A percentile compares a stretch with the other conserved stretches of the same genome.
These are phyloP conservation scores for Magnolia kwangsiensis DNA, from an alignment of 164 flowering plant species.

Conservation along the genomic window DNA sequence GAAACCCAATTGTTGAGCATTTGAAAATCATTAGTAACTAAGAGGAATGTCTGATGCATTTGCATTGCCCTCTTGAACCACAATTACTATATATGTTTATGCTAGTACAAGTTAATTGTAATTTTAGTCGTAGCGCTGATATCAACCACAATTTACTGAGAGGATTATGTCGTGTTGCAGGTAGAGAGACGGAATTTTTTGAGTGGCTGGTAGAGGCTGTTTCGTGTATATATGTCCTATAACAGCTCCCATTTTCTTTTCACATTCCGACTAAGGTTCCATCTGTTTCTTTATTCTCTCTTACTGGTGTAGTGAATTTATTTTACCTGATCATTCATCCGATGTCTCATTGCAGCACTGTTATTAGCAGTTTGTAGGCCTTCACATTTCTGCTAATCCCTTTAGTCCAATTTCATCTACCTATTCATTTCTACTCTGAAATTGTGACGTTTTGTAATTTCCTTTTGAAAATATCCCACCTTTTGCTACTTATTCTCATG, in stretches of 20 bases:
- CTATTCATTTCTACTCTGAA: too few relatives aligned
- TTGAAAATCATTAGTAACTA: too few relatives aligned
- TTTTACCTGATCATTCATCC: neutral
- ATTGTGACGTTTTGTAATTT: too few relatives aligned
- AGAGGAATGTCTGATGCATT: neutral
- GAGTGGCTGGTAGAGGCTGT: neutral
- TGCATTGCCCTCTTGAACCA: neutral
- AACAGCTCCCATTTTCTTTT: neutral
- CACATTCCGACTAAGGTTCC: neutral
- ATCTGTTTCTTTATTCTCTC: neutral
- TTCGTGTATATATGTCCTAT: neutral
- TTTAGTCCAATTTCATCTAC: too few relatives aligned
- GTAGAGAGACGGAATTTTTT: neutral
- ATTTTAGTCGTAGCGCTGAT: neutral
- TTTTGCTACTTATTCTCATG: too few relatives aligned
- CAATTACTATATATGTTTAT: neutral
- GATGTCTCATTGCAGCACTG: neutral
- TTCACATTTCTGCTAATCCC: neutral
- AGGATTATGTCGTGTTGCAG: neutral
- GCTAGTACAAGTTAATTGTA: neutral
- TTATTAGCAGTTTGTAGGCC: neutral
- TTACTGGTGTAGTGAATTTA: neutral
- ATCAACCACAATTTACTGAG: neutral
- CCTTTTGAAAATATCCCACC: too few relatives aligned
- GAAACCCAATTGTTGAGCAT: too few relatives aligned